Conservation (phyloP, 2,329 filamentous ascomycete species). For the Fusarium sp. region DNA sequence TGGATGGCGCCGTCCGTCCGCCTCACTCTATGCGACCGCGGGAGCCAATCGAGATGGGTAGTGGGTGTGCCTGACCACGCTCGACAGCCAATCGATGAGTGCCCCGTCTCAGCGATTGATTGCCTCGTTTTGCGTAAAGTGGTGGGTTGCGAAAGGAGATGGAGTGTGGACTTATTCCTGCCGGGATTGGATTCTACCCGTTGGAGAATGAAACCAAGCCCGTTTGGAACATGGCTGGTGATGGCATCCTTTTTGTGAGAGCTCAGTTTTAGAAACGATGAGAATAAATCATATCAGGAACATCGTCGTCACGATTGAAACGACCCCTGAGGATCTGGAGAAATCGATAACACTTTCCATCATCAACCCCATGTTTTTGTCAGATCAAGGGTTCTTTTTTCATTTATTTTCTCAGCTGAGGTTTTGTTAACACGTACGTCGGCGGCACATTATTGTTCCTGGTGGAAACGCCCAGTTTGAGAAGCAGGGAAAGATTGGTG, state of each 20-base stretch:
- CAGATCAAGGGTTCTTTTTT: neutral
- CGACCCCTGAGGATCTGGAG: neutral
- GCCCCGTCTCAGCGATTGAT: constrained; percentile 40
- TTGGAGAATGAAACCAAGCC: constrained; percentile 19
- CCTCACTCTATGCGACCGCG: constrained; percentile 40
- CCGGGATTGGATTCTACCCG: constrained; percentile 18
- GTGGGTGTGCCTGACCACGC: constrained; percentile 33
- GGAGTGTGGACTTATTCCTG: constrained; percentile 17
- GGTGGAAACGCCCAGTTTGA: constrained; percentile 5
- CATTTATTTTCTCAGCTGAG: neutral
- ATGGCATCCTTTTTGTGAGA: constrained; percentile 23
- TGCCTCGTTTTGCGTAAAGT: constrained; percentile 41
- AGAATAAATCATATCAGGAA: neutral
- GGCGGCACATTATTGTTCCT: constrained; percentile 20
- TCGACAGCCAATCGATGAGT: constrained; percentile 40
- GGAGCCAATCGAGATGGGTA: constrained; percentile 37
- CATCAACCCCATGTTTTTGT: neutral
- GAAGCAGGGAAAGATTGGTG: constrained; percentile 27
- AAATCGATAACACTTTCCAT: neutral
- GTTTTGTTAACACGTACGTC: neutral
- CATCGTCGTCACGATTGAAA: neutral
- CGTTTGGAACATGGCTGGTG: constrained; percentile 14
- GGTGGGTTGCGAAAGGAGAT: constrained; percentile 34
- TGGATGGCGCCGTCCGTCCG: constrained; percentile 26
- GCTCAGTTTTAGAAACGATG: constrained; percentile 9